Evolutionary conservation across 169 alveolate genomes (phyloP).

Genomic region (Plasmodium knowlesi): DNA sequence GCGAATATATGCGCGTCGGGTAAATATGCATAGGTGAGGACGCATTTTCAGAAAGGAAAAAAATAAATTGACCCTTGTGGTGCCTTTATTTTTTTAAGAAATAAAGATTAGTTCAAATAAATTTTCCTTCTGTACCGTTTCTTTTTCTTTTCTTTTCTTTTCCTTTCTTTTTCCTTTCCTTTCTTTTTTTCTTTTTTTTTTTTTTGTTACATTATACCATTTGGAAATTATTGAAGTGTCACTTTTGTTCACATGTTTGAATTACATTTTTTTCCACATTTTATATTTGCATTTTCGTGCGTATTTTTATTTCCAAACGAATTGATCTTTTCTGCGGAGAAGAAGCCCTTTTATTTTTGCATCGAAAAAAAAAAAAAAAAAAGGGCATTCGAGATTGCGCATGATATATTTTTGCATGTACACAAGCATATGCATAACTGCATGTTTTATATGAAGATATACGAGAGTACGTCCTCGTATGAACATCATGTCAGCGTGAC

Average conservation of each 20-base stretch:
- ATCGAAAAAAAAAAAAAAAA: background rate
- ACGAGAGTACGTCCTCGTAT: background rate
- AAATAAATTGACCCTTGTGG: background rate
- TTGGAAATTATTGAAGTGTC: background rate
- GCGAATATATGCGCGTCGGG: background rate
- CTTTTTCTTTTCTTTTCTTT: background rate
- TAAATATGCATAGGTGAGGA: background rate
- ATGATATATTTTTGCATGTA: background rate
- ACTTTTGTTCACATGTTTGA: background rate
- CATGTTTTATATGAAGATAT: background rate
- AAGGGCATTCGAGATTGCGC: background rate
- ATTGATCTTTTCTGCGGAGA: background rate
- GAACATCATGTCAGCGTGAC: background rate
- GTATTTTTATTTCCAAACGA: background rate
- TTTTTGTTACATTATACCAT: background rate
- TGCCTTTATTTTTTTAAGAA: background rate
- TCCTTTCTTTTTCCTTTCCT: background rate
- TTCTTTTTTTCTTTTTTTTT: background rate
- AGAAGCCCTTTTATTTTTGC: background rate
- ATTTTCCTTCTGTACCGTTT: background rate
- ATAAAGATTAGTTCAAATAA: constrained; percentile 1
- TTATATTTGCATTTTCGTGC: background rate
- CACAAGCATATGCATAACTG: background rate
- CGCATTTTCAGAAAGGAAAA: background rate
- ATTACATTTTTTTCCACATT: background rate